Evolutionary conservation across 177 flowering plant species (phyloP), one percentile per base, ranked within the genome.

Genomic region (Vitis hybrid): DNA sequence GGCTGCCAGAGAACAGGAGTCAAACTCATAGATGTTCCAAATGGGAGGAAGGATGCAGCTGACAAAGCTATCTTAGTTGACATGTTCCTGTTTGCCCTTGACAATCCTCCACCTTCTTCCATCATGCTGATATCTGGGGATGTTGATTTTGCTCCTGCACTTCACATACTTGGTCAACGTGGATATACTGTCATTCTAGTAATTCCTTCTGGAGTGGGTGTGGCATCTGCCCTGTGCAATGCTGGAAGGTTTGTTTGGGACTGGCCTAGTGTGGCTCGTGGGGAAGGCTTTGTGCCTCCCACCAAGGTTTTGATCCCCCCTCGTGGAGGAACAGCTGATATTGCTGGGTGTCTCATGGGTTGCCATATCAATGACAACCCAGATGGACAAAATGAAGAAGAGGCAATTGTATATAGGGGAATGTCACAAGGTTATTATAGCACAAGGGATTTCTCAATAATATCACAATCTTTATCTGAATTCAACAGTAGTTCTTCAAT

Each of bases 1-100:
- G 98, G 98, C 11, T 93, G 97, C 76, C 99, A 95, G 71, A 89
- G 99, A 72, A 95, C 99, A 56, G 99, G 98, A 58, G 94, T 95
- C 49, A 95, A 90, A 69, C 97, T 95, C 62, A 61, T 93, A 53
- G 99, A 95, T 81, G 99, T 95, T 13, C 99, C 98, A 9, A 93
- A 95, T 77, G 97, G 98, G 12, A 84, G 99, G 66, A 95, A 95
- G 76, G 99, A 95, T 82, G 99, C 99, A 49, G 99, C 99, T 27
- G 99, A 95, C 74, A 95, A 93, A 77, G 99, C 99, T 62, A 95
- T 95, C 64, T 73, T 95, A 78, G 85, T 95, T 61, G 99, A 95
- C 82, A 90, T 95, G 99, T 95, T 95, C 69, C 83, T 95, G 17
- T 95, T 95, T 85, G 99, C 98, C 64, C 97, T 95, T 54, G 99